Evolutionary conservation across 169 alveolate species (phyloP).

Genomic region (Babesia caballi): DNA sequence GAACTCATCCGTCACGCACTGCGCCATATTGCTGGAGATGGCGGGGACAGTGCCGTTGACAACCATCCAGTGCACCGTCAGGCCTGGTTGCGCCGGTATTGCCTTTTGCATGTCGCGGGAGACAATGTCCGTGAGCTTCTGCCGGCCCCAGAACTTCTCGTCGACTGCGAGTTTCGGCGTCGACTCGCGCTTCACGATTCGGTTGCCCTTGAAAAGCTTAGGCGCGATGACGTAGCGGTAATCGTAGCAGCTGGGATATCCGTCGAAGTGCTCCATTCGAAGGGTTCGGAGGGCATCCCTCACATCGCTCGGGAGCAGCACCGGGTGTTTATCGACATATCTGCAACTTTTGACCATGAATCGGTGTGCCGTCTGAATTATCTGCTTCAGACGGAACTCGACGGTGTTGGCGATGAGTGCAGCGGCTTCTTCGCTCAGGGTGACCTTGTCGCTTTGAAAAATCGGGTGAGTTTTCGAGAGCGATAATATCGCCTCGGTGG

Average conservation of each 20-base stretch:
- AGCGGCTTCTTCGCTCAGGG: slow-evolving; percentile 55
- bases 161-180: slow-evolving; percentile 24
- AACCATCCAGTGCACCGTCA: slow-evolving; percentile 57
- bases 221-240: slow-evolving; percentile 59
- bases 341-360: slow-evolving; percentile 48
- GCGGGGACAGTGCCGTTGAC: slow-evolving; percentile 58
- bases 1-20: slow-evolving; percentile 37
- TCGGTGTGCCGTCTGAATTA: slow-evolving; percentile 45
- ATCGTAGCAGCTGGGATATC: slow-evolving; percentile 56
- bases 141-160: slow-evolving; percentile 59
- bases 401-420: slow-evolving; percentile 62
- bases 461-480: slow-evolving; percentile 64
- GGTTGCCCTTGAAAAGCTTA: slow-evolving; percentile 59
- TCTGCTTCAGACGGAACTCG: slow-evolving; percentile 56
- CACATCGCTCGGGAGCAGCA: slow-evolving; percentile 42
- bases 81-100: slow-evolving; percentile 57
- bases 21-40: slow-evolving; percentile 34
- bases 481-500: slow-evolving; percentile 36
- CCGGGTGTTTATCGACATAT: slow-evolving; percentile 21
- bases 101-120: slow-evolving; percentile 58
- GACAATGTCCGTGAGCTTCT: slow-evolving; percentile 37
- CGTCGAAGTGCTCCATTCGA: slow-evolving; percentile 53
- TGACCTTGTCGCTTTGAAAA: slow-evolving; percentile 52
- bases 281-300: slow-evolving; percentile 59
- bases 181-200: slow-evolving; percentile 65